Conservation (phyloP, 352 stramenopile species). For the Phytophthora capsici region DNA sequence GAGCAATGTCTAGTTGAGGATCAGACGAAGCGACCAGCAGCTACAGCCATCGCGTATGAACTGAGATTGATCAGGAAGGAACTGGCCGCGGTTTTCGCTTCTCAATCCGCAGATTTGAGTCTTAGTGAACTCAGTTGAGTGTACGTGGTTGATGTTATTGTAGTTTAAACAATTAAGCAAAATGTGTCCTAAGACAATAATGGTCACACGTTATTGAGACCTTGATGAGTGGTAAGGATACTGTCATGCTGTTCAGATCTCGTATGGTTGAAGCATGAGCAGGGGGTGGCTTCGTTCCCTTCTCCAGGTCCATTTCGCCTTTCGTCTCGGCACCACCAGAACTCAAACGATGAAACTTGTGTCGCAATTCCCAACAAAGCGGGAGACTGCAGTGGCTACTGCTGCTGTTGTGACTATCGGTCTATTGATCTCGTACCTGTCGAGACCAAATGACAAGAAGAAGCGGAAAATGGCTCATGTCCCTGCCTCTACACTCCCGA, state of each 20-base stretch:
- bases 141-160: not conserved
- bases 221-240: too few species aligned
- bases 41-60: conserved; percentile 33
- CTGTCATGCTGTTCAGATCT: too few species aligned
- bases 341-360: conserved; percentile 4
- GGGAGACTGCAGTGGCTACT: not conserved
- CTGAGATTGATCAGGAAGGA: conserved; percentile 42
- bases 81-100: not conserved
- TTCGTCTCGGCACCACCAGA: conserved; percentile 2
- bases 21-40: conserved; percentile 25
- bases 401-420: not conserved
- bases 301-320: not conserved
- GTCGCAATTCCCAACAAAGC: not conserved
- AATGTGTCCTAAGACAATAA: too few species aligned
- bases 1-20: conserved; percentile 40
- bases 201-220: not conserved
- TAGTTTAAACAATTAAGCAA: conserved; percentile 5
- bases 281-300: not conserved
- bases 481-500: not conserved
- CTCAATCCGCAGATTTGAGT: conserved; percentile 10
- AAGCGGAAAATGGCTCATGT: not conserved
- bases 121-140: conserved; percentile 25
- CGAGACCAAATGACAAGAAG: not conserved
- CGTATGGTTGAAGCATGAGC: too few species aligned
- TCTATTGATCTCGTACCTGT: conserved; percentile 1